These are phyloP conservation scores for Argentina anserina DNA, from an alignment of 306 rosid species.

Conservation along the genomic window DNA sequence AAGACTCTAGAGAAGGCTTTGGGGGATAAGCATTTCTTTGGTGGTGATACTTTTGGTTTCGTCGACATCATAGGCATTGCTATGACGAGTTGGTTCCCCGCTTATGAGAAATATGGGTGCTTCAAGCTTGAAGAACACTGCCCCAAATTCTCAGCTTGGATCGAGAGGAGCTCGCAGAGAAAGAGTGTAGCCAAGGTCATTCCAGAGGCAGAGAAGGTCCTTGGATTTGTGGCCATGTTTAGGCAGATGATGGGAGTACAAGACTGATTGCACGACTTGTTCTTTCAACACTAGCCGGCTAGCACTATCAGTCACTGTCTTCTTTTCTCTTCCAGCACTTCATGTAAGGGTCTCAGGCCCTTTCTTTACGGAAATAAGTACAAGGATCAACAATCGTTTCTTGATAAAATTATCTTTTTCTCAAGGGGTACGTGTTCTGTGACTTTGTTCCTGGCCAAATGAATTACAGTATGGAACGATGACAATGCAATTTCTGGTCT, in stretches of 20 bases:
- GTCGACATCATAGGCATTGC: constrained; percentile 51
- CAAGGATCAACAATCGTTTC: not conserved
- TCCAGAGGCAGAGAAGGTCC: constrained; percentile 49
- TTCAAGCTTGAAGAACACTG: constrained; percentile 48
- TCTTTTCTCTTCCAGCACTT: not conserved
- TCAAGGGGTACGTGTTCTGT: not conserved
- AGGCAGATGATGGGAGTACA: constrained; percentile 46
- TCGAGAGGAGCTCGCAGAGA: constrained; percentile 40
- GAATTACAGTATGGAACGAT: not conserved
- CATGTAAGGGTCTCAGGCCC: not conserved
- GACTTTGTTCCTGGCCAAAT: not conserved
- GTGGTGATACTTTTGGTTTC: constrained; percentile 54
- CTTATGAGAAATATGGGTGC: constrained; percentile 56
- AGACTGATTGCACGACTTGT: not conserved
- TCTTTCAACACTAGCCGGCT: not conserved
- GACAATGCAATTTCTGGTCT: not conserved
- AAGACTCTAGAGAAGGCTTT: constrained; percentile 54
- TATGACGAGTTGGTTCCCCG: constrained; percentile 51
- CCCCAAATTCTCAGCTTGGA: constrained; percentile 70
- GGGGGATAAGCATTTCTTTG: constrained; percentile 54
- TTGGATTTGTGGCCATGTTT: constrained; percentile 36
- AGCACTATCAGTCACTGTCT: not conserved
- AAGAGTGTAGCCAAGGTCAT: constrained; percentile 40
- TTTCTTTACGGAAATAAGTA: not conserved
- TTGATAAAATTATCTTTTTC: too few relatives aligned